Base-by-base conservation (phyloP, 305 asterid genomes). In the Fraxinus xanthoxyloides region DNA sequence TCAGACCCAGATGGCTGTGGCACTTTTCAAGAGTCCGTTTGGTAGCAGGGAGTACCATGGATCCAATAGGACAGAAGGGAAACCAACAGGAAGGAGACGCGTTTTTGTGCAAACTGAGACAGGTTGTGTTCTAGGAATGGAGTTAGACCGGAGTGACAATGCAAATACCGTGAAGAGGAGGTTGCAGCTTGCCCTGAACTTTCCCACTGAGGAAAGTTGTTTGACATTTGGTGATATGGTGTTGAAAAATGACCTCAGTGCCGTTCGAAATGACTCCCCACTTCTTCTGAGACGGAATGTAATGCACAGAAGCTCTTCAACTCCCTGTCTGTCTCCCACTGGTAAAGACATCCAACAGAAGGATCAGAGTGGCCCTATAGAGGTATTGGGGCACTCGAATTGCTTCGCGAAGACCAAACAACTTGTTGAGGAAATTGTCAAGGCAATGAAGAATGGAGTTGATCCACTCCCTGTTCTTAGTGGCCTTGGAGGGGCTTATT, bases 311-410 rank as follows among this genome's bases (percentile, higher is more conserved):
- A 95, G 98, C 84, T 93, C 98, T 1, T 95, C 99, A 19, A 93
- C 98, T 80, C 99, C 99, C 31, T 95, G 99, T 85, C 90, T 95
- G 88, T 94, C 98, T 0, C 99, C 99, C 81, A 92, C 97, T 40
- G 98, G 98, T 38, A 84, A 89, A 84, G 97, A 95, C 69, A 80
- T 82, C 81, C 98, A 94, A 30, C 98, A 92, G 84, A 91, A 87
- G 84, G 99, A 95, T 87, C 90, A 85, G 85, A 91, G 98, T 84
- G 95, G 97, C 38, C 97, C 94, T 0, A 90, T 95, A 7, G 99
- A 95, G 91, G 87, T 95, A 34, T 75, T 95, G 92, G 98, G 98
- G 78, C 87, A 89, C 77, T 93, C 98, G 0, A 82, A 7, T 51
- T 75, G 86, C 77, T 90, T 93, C 84, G 61, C 87, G 56, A 89